Conservation (phyloP, 345 rosid species). For the Anastatica hierochuntica region DNA sequence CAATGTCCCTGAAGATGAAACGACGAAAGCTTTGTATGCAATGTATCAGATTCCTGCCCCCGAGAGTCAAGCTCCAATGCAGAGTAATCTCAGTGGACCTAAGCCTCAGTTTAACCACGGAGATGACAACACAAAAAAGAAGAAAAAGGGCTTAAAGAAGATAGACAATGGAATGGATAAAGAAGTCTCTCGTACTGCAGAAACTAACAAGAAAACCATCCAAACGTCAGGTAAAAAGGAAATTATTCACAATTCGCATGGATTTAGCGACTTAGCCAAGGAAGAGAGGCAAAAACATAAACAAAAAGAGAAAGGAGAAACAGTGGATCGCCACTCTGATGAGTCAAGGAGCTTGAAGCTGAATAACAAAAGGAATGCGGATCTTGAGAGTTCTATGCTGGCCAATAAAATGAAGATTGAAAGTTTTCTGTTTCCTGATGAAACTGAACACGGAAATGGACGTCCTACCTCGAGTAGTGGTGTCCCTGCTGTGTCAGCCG, state of each 20-base stretch:
- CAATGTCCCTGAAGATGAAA: slow-evolving; percentile 64
- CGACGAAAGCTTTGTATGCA: slow-evolving; percentile 52
- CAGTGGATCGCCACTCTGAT: slow-evolving; percentile 36
- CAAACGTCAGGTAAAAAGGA: slow-evolving; percentile 29
- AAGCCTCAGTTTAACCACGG: slow-evolving; percentile 19
- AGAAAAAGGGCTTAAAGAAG: slow-evolving; percentile 46
- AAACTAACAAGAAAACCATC: slow-evolving; percentile 42
- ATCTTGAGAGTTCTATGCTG: slow-evolving; percentile 38
- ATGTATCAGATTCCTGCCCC: slow-evolving; percentile 33
- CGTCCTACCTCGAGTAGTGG: slow-evolving; percentile 44
- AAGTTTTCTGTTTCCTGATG: slow-evolving; percentile 32
- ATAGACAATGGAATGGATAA: slow-evolving; percentile 25
- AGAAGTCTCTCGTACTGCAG: slow-evolving; percentile 35
- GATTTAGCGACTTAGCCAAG: slow-evolving; percentile 28
- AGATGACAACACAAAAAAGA: slow-evolving; percentile 30
- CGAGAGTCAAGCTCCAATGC: slow-evolving; percentile 35
- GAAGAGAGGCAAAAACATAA: slow-evolving; percentile 39
- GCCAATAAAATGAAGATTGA: slow-evolving; percentile 61
- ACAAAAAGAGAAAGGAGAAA: slow-evolving; percentile 56
- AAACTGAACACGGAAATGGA: slow-evolving; percentile 40
- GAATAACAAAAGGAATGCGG: slow-evolving; percentile 46
- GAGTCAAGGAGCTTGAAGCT: slow-evolving; percentile 41
- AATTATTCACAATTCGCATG: slow-evolving; percentile 33
- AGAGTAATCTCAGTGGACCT: slow-evolving; percentile 26
- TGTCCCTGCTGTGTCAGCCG: slow-evolving; percentile 32